Evolutionary conservation across 108 stramenopile species (phyloP).

Genomic region (Mediolabrus comicus): DNA sequence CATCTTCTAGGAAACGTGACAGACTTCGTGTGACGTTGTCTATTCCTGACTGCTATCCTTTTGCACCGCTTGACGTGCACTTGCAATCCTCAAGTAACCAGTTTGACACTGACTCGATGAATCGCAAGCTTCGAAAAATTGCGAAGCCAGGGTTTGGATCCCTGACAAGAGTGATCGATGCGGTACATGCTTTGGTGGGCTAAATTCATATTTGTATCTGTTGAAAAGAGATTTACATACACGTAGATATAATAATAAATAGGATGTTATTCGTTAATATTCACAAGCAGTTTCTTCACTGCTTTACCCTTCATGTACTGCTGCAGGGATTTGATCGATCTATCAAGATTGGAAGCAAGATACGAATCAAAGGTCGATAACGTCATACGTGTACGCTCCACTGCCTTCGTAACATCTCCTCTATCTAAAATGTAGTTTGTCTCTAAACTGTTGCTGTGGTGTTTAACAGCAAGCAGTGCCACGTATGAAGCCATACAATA

Average conservation of each 20-base stretch:
- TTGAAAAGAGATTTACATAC: not conserved
- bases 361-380: slow-evolving; percentile 26
- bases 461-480: slow-evolving; percentile 8
- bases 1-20: slow-evolving; percentile 5
- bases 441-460: not conserved
- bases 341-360: slow-evolving; percentile 19
- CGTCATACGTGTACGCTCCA: slow-evolving; percentile 30
- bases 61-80: slow-evolving; percentile 47
- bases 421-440: not conserved
- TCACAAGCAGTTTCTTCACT: not conserved
- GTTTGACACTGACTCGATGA: slow-evolving; percentile 50
- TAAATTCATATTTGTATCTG: not conserved
- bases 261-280: not conserved
- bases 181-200: slow-evolving; percentile 37
- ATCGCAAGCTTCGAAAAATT: slow-evolving; percentile 49
- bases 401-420: slow-evolving; percentile 19
- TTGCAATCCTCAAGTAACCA: slow-evolving; percentile 43
- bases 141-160: slow-evolving; percentile 75
- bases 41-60: slow-evolving; percentile 64
- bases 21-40: slow-evolving; percentile 49
- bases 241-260: too few relatives aligned
- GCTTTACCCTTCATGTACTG: slow-evolving; percentile 25
- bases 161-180: slow-evolving; percentile 62
- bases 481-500: slow-evolving; percentile 10
- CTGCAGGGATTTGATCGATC: slow-evolving; percentile 27